These are phyloP conservation scores for Eucommia ulmoides DNA, from an alignment of 257 asterid genomes.

Conservation along the genomic window DNA sequence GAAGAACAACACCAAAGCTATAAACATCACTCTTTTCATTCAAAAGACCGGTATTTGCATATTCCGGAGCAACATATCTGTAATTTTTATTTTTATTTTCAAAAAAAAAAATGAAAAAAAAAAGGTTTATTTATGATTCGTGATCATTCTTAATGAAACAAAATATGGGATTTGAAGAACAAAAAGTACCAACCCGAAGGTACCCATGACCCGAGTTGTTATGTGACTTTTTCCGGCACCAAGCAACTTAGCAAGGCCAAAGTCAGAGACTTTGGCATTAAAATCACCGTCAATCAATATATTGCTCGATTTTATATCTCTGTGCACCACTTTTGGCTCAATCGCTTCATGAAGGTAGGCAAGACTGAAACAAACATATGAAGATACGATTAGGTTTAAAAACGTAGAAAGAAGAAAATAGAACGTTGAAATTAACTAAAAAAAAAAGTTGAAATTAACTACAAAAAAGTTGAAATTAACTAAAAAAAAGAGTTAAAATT, in stretches of 20 bases:
- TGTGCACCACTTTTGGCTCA: conserved; percentile 92
- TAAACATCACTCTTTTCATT: conserved; percentile 92
- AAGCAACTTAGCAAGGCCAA: conserved; percentile 88
- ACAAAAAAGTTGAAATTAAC: no score
- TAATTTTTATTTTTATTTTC: conserved; percentile 5
- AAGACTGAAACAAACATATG: conserved; percentile 41
- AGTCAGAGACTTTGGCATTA: conserved; percentile 89
- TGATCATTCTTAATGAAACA: no score
- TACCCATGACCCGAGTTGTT: conserved; percentile 95
- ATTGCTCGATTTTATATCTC: conserved; percentile 93
- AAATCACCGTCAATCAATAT: conserved; percentile 84
- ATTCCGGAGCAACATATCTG: conserved; percentile 98
- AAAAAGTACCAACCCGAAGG: conserved; percentile 60
- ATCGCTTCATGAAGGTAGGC: conserved; percentile 93
- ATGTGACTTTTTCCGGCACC: conserved; percentile 95
- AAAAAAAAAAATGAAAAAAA: conserved; percentile 6
- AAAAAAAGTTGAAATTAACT: no score
- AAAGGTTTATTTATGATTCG: not conserved
- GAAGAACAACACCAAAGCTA: conserved; percentile 82
- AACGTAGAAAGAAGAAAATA: conserved; percentile 3
- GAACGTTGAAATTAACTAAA: no score
- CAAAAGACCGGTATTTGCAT: conserved; percentile 87
- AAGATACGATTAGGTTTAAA: not conserved
- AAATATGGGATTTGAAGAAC: not conserved
- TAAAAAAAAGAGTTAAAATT: conserved; percentile 8